Percentiles rank a stretch among this genome's conserved stretches.
Conservation (phyloP, 2,329 filamentous ascomycete genomes). For the Phialemoniopsis sp. region DNA sequence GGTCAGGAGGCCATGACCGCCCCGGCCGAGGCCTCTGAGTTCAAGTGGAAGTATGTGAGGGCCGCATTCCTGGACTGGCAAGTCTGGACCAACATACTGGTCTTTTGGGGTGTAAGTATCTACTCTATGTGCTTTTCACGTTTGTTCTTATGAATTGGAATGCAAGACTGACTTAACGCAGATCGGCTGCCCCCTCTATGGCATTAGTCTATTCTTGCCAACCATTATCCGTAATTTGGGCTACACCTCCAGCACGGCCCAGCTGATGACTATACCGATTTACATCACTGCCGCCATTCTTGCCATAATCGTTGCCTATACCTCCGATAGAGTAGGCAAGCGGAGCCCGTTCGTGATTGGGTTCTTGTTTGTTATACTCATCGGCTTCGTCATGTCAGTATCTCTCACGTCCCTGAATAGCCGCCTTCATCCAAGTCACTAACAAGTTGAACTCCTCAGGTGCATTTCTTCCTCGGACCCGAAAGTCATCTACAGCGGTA, state of each 20-base stretch:
- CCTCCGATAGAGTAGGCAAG: slow-evolving; percentile 50
- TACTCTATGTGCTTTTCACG: slow-evolving; percentile 6
- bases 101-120: slow-evolving; percentile 60
- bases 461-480: slow-evolving; percentile 16
- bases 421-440: no score
- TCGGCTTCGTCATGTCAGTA: slow-evolving; percentile 3
- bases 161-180: slow-evolving; percentile 13
- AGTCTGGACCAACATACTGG: slow-evolving; percentile 57
- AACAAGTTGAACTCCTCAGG: slow-evolving; percentile 9
- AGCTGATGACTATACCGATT: slow-evolving; percentile 11
- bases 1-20: background rate
- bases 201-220: slow-evolving; percentile 57
- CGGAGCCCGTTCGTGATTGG: slow-evolving; percentile 51
- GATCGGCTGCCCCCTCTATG: slow-evolving; percentile 50
- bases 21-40: slow-evolving; percentile 65
- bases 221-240: slow-evolving; percentile 59
- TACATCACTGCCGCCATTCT: slow-evolving; percentile 58
- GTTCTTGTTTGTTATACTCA: slow-evolving; percentile 29
- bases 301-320: slow-evolving; percentile 47
- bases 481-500: slow-evolving; percentile 24
- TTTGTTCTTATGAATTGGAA: no score
- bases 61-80: slow-evolving; percentile 77
- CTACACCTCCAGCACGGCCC: slow-evolving; percentile 5
- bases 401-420: no score
- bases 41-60: slow-evolving; percentile 72